Conservation (phyloP, 2,329 filamentous ascomycete species). For the Pseudogymnoascus sp. region DNA sequence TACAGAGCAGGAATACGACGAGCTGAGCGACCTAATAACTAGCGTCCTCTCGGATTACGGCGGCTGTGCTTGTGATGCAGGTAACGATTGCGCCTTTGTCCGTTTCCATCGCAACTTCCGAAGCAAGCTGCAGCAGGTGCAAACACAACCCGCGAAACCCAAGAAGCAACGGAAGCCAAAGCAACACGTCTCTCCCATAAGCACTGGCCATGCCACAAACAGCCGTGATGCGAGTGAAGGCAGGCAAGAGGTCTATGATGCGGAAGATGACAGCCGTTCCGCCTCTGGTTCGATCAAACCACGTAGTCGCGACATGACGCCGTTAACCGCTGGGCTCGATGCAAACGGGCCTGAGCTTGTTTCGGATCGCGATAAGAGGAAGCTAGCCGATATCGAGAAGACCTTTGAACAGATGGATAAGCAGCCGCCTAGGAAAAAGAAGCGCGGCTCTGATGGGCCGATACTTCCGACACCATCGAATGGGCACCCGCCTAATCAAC, state of each 20-base stretch:
- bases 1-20: conserved; percentile 50
- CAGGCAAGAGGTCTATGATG: conserved; percentile 42
- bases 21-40: conserved; percentile 56
- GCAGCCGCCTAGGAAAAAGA: conserved; percentile 54
- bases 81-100: conserved; percentile 53
- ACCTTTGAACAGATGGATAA: conserved; percentile 53
- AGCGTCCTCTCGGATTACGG: conserved; percentile 68
- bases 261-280: conserved; percentile 44
- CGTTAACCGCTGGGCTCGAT: conserved; percentile 43
- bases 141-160: conserved; percentile 34
- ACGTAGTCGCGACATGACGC: conserved; percentile 56
- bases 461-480: conserved; percentile 14
- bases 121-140: conserved; percentile 33
- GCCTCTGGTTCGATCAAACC: conserved; percentile 49
- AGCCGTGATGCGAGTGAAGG: conserved; percentile 57
- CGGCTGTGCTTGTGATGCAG: conserved; percentile 65
- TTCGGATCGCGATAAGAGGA: conserved; percentile 58
- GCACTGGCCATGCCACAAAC: conserved; percentile 52
- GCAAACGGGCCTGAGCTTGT: conserved; percentile 47
- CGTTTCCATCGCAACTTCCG: conserved; percentile 53
- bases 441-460: conserved; percentile 47
- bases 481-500: conserved; percentile 21
- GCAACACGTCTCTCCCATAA: conserved; percentile 50
- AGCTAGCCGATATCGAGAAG: conserved; percentile 57
- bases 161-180: conserved; percentile 40